phyloP scores from a whole-genome alignment of 257 asterid species.

The Verbena officinalis region DNA sequence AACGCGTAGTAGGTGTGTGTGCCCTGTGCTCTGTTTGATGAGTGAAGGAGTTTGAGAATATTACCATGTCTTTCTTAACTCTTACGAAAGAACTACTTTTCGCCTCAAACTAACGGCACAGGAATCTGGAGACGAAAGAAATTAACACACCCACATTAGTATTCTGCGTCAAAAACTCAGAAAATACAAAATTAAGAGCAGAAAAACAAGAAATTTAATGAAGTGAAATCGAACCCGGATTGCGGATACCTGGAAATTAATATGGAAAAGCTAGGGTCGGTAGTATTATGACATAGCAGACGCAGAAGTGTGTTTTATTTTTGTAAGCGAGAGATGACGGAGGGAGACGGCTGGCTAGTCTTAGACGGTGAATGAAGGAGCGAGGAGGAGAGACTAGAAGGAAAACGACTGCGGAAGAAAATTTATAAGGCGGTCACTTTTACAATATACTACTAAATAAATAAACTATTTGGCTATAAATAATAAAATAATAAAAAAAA shows the following conservation, averaged over 20 bases:
- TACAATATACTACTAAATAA: neutral
- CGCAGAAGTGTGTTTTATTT: slow-evolving; percentile 18
- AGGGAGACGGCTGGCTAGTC: slow-evolving; percentile 35
- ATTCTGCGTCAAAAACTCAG: neutral
- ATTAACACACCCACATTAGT: neutral
- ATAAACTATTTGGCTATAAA: neutral
- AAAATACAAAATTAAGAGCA: neutral
- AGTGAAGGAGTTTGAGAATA: neutral
- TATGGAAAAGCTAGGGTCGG: no score
- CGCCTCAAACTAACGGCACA: neutral
- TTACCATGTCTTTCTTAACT: slow-evolving; percentile 30
- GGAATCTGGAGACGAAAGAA: slow-evolving; percentile 14
- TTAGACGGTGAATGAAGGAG: slow-evolving; percentile 42
- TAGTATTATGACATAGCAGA: neutral
- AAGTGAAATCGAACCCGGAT: no score
- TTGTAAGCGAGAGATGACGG: slow-evolving; percentile 5
- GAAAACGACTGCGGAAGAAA: slow-evolving; percentile 27
- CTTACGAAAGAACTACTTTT: neutral
- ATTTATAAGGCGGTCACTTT: slow-evolving; percentile 45
- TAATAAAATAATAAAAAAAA: neutral
- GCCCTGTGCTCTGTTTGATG: neutral
- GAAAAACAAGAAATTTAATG: no score
- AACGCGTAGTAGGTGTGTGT: neutral
- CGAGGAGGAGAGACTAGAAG: slow-evolving; percentile 30
- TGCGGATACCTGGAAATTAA: no score